Evolutionary conservation across 805 yeast species (phyloP), one percentile per base, ranked within the genome.

Genomic region (Cyberlindnera petersonii): DNA sequence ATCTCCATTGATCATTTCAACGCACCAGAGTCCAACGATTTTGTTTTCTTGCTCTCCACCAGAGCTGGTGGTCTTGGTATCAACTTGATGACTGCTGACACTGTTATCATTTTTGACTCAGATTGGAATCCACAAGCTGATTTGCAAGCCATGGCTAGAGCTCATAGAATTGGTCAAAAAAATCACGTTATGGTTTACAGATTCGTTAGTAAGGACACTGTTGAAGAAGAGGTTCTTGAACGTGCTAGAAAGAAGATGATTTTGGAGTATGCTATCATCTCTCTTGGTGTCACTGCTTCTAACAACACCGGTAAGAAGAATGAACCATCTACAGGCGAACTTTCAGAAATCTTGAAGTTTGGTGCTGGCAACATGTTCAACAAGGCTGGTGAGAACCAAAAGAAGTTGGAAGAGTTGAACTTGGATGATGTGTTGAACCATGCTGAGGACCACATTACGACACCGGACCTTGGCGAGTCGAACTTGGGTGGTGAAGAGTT

Each of bases 81-180:
- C 59, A 93, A 93, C 61, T 71, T 93, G 59, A 93, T 93, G 98
- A 93, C 98, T 6, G 99, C 99, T 4, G 99, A 93, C 58, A 93
- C 99, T 7, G 99, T 93, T 21, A 86, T 93, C 52, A 91, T 93
- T 28, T 93, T 93, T 64, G 98, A 93, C 64, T 86, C 96, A 5
- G 98, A 93, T 66, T 93, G 98, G 98, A 93, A 93, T 59, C 98
- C 98, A 0, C 98, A 93, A 62, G 98, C 98, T 0, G 98, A 93
- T 72, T 70, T 93, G 55, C 98, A 93, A 65, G 98, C 98, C 1
- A 93, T 93, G 98, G 98, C 98, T 0, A 79, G 98, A 65, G 98
- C 98, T 3, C 99, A 93, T 66, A 81, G 99, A 70, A 93, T 93
- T 59, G 99, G 99, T n/a, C 99, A 93, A 62, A 93, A 89, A 64